Evolutionary conservation across 1,139 yeast species (phyloP).

Genomic region (Insectozyma bohioensis): DNA sequence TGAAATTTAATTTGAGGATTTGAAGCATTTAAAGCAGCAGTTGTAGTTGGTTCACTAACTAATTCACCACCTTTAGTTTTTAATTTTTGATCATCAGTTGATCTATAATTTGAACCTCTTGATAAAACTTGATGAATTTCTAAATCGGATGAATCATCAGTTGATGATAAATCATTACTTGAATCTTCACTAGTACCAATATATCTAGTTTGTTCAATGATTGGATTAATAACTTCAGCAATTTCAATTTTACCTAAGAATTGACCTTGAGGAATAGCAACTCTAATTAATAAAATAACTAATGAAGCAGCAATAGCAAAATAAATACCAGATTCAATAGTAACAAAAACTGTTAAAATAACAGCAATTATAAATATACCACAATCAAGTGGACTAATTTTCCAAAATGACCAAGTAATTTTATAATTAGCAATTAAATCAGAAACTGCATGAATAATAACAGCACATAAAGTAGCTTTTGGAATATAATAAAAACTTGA

Average conservation of each 20-base stretch:
- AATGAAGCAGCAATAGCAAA: conserved; percentile 85
- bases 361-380: conserved; percentile 77
- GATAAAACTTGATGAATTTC: conserved; percentile 47
- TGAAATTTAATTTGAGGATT: conserved; percentile 48
- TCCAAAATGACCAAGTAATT: conserved; percentile 74
- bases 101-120: conserved; percentile 22
- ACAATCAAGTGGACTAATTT: conserved; percentile 72
- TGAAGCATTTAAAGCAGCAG: conserved; percentile 15
- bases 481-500: conserved; percentile 86
- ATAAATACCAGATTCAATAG: conserved; percentile 88
- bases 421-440: conserved; percentile 78
- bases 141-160: conserved; percentile 25
- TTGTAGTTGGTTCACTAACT: conserved; percentile 23
- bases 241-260: conserved; percentile 77
- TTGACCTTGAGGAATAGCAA: conserved; percentile 79
- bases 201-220: conserved; percentile 24
- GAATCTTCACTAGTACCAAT: conserved; percentile 1
- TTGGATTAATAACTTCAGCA: conserved; percentile 67
- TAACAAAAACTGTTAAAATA: conserved; percentile 72
- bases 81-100: conserved; percentile 20
- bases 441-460: conserved; percentile 93
- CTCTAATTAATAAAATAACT: conserved; percentile 69
- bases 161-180: conserved; percentile 13
- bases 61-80: conserved; percentile 18
- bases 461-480: conserved; percentile 81